Conservation (phyloP, 192 early-diverging fungal species). For the Jimgerdemannia flammicorona region DNA sequence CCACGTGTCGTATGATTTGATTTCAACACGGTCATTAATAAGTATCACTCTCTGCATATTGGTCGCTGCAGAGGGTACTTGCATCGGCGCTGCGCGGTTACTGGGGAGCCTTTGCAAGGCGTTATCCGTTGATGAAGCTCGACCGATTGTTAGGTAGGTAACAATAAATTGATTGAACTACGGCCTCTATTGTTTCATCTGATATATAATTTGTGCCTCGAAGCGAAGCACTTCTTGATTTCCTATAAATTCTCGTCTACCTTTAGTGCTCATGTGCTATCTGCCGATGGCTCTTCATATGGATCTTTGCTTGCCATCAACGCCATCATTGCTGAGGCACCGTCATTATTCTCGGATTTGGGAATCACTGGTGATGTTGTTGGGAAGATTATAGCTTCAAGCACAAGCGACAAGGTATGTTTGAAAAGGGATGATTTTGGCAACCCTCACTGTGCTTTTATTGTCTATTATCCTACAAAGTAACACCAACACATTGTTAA, state of each 20-base stretch:
- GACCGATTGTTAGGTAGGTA: conserved; percentile 2
- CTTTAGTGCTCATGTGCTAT: conserved; percentile 25
- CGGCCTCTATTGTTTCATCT: no score
- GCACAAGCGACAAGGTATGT: conserved; percentile 14
- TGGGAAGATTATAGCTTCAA: conserved; percentile 13
- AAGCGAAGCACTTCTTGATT: no score
- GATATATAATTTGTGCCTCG: no score
- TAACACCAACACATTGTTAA: background rate
- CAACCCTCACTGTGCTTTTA: no score
- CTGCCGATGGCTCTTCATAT: conserved; percentile 16
- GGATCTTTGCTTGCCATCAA: conserved; percentile 46
- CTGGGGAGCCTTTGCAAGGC: background rate
- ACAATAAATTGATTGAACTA: no score
- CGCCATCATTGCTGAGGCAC: conserved; percentile 41
- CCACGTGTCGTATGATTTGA: no score
- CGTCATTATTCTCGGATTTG: conserved; percentile 38
- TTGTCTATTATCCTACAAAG: background rate
- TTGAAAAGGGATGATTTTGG: no score
- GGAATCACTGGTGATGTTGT: conserved; percentile 27
- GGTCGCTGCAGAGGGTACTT: background rate
- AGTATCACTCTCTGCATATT: no score
- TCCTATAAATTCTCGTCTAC: no score
- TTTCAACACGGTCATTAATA: no score
- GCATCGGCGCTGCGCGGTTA: background rate
- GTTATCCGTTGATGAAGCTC: background rate